Evolutionary conservation across 441 rosid genomes (phyloP), one percentile per base, ranked within the genome.

Genomic region (Rhodomyrtus psidioides): DNA sequence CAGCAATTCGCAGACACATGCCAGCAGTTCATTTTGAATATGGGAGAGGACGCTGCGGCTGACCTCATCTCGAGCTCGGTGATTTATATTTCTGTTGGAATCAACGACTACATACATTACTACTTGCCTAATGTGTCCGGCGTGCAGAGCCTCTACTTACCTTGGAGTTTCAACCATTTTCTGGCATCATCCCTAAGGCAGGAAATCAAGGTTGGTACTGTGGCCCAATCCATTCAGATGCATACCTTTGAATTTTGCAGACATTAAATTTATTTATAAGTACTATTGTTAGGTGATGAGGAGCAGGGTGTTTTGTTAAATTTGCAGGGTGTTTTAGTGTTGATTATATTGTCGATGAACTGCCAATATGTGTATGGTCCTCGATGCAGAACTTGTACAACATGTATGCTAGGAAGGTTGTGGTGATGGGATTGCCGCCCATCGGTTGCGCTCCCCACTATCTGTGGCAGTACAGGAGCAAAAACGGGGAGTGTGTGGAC

Each of bases 81-180:
- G 76, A 87, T 96, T 65, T 97, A 95, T 88, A 75, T 97, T 83
- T 97, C 99, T 2, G 92, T 96, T 65, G 99, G 99, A 75, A 90
- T 93, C 90, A 96, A 96, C 55, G 99, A 97, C 84, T 96, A 95
- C 87, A 95, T 97, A 86, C 99, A 97, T 88, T 96, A 95, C 94
- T 97, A 96, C 89, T 89, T 97, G 82, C 94, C 91, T 19, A 94
- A 96, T 85, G 91, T 91, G 81, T 94, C 99, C 17, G 89, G 89
- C 87, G 96, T 95, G 55, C 98, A 93, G 93, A 92, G 90, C 56
- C 88, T 93, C 57, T 96, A 94, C 89, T 90, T 94, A 9, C 99
- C 99, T 1, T 96, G 99, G 99, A 89, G 92, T 89, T 97, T 95
- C 90, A 94, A 94, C 91, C 96, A 91, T 91, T 94, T 96, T 91